Percentiles rank a stretch among this genome's conserved stretches.
phyloP scores from a whole-genome alignment of 1,284 basidiomycete genomes.

The Malassezia brasiliensis region DNA sequence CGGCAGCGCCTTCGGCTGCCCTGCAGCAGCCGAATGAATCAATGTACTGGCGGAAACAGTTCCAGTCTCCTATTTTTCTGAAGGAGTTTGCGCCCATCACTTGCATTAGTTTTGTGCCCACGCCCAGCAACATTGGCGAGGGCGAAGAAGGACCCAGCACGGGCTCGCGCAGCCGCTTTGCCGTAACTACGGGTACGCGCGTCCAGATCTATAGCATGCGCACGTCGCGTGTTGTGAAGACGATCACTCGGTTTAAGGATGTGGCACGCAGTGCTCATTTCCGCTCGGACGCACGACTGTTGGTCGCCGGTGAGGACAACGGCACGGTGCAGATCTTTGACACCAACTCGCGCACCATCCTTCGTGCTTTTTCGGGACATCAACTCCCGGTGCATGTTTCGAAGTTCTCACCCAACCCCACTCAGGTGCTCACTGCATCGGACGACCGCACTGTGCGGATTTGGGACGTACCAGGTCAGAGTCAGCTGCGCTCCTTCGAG shows the following conservation, averaged over 20 bases:
- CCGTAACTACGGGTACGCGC: conserved; percentile 84
- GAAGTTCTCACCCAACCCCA: conserved; percentile 73
- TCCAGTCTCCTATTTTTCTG: conserved; percentile 39
- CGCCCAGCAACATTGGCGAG: conserved; percentile 4
- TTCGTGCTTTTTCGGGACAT: conserved; percentile 82
- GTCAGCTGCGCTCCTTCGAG: conserved; percentile 65
- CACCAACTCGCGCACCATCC: conserved; percentile 81
- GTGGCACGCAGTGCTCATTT: conserved; percentile 61
- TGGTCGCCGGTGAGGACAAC: conserved; percentile 88
- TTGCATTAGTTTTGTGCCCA: conserved; percentile 42
- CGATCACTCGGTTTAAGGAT: conserved; percentile 91
- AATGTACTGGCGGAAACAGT: conserved; percentile 41
- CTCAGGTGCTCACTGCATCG: conserved; percentile 83
- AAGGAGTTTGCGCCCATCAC: conserved; percentile 45
- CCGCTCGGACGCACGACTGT: conserved; percentile 79
- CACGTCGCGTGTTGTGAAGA: conserved; percentile 90
- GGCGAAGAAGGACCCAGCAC: conserved; percentile 21
- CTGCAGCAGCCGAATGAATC: conserved; percentile 24
- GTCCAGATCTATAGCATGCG: conserved; percentile 92
- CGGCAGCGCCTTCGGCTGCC: not conserved
- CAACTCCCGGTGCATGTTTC: conserved; percentile 91
- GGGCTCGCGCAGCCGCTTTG: conserved; percentile 57
- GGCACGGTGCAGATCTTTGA: conserved; percentile 94
- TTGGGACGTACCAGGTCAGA: conserved; percentile 90
- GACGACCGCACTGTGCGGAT: conserved; percentile 89